Evolutionary conservation across 441 rosid genomes (phyloP).

Genomic region (Pelargonium myrrhifolium): DNA sequence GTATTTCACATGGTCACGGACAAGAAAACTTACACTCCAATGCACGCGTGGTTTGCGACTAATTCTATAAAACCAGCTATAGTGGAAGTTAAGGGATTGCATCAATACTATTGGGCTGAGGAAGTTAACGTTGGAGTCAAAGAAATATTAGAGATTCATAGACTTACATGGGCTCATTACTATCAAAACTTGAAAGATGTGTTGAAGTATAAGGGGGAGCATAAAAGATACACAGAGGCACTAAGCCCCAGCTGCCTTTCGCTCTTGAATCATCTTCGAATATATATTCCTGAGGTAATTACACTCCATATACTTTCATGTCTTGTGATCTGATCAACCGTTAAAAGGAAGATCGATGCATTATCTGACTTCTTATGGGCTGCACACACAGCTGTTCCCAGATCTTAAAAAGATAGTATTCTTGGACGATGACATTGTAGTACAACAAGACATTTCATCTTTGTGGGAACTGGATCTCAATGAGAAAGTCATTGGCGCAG

Average conservation of each 20-base stretch:
- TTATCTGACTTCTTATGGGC: slow-evolving; percentile 27
- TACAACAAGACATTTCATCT: slow-evolving; percentile 72
- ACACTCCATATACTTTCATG: slow-evolving; percentile 9
- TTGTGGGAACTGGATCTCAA: slow-evolving; percentile 74
- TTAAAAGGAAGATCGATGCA: slow-evolving; percentile 16
- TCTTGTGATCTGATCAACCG: slow-evolving; percentile 20
- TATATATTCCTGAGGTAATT: slow-evolving; percentile 73
- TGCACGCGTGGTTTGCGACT: slow-evolving; percentile 95
- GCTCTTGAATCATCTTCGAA: slow-evolving; percentile 71
- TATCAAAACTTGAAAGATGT: slow-evolving; percentile 50
- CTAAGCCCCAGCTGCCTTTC: slow-evolving; percentile 57
- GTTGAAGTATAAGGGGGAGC: slow-evolving; percentile 34
- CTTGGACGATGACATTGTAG: slow-evolving; percentile 88
- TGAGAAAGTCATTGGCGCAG: slow-evolving; percentile 72
- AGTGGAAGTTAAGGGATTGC: slow-evolving; percentile 89
- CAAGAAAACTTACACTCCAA: slow-evolving; percentile 80
- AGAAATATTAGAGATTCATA: slow-evolving; percentile 67
- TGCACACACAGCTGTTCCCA: slow-evolving; percentile 72
- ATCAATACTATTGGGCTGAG: slow-evolving; percentile 81
- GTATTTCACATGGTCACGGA: slow-evolving; percentile 86
- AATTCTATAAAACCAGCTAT: slow-evolving; percentile 54
- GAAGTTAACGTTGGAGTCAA: slow-evolving; percentile 62
- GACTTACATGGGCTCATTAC: slow-evolving; percentile 51
- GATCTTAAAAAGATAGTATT: slow-evolving; percentile 79
- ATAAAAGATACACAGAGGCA: slow-evolving; percentile 41